Base-by-base conservation (phyloP, 1,284 basidiomycete species). In the Pholiota adiposa region DNA sequence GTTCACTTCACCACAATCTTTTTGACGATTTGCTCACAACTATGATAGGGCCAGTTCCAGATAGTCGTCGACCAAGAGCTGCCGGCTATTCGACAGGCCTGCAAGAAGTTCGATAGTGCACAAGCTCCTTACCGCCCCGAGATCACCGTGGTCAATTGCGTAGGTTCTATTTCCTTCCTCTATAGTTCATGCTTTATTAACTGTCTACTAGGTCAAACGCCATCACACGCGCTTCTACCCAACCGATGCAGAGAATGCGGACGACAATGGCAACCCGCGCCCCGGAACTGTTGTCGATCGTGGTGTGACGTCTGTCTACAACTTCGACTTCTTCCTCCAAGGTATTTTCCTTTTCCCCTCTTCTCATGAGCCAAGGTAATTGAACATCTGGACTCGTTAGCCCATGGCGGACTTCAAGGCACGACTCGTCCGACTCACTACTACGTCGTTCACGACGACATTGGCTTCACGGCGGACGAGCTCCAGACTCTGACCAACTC, bases 171-270 rank as follows among this genome's bases (percentile, higher is more conserved):
- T 31, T 8, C 33, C 2, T 14, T 12, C 19, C 23, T 1, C n/a
- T n/a, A n/a, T n/a, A n/a, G 4, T 14, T 19, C 29, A 34, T 31
- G 27, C 23, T 36, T 19, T 63, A 23, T 44, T 54, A 31, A 44
- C 12, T 27, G 16, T 21, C 43, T 53, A 33, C 27, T 49, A 76
- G 76, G 78, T 88, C 19, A 94, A 94, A 74, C 84, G 92, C 1
- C 93, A 94, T 65, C 90, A 94, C 70, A 92, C 92, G 9, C 86
- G 92, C 12, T 93, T 94, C 77, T 93, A 85, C 70, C 90, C 92
- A 3, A 87, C 85, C 3, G 79, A 83, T 34, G 70, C 70, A 1
- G 68, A 67, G 9, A 73, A 83, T 40, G 88, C 84, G 0, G 88
- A 87, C 56, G 51, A 65, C 1, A 82, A 89, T 55, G 88, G 88